phyloP scores from a whole-genome alignment of 2,329 filamentous ascomycete genomes.

The Macrophomina phaseolina region DNA sequence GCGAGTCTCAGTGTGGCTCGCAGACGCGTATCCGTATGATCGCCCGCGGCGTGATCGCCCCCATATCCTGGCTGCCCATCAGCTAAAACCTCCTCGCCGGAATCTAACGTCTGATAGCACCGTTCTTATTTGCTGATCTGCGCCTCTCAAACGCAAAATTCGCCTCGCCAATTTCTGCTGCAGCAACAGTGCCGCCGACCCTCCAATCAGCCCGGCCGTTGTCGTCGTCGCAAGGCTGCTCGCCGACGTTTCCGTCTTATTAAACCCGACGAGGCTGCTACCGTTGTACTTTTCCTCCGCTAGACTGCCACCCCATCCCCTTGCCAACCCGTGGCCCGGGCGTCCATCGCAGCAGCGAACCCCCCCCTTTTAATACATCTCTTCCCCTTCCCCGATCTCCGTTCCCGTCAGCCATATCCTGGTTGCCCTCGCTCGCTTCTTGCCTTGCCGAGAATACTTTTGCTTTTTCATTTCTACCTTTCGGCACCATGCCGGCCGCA shows the following conservation, averaged over 20 bases:
- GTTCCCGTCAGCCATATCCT: conserved; percentile 12
- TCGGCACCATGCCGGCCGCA: conserved; percentile 3
- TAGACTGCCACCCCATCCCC: neutral
- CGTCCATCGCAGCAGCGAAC: neutral
- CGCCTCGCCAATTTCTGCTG: neutral
- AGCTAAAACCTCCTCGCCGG: neutral
- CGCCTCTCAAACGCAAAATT: neutral
- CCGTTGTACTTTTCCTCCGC: neutral
- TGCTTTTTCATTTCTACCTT: neutral
- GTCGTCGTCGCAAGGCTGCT: neutral
- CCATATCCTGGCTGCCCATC: neutral
- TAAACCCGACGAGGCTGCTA: neutral
- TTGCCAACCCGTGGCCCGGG: neutral
- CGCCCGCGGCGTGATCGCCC: conserved; percentile 13
- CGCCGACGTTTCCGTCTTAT: neutral
- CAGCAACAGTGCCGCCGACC: conserved; percentile 1
- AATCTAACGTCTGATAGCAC: neutral
- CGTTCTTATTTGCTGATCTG: conserved; percentile 1
- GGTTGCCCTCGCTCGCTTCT: conserved; percentile 10
- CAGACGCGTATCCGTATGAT: conserved; percentile 11
- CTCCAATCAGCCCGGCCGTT: neutral
- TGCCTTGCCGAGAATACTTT: conserved; percentile 4
- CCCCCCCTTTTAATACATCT: conserved; percentile 18
- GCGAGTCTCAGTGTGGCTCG: neutral
- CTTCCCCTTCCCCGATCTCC: conserved; percentile 20